Evolutionary conservation across 2,329 filamentous ascomycete genomes (phyloP).

Genomic region (Truncatella angustata): DNA sequence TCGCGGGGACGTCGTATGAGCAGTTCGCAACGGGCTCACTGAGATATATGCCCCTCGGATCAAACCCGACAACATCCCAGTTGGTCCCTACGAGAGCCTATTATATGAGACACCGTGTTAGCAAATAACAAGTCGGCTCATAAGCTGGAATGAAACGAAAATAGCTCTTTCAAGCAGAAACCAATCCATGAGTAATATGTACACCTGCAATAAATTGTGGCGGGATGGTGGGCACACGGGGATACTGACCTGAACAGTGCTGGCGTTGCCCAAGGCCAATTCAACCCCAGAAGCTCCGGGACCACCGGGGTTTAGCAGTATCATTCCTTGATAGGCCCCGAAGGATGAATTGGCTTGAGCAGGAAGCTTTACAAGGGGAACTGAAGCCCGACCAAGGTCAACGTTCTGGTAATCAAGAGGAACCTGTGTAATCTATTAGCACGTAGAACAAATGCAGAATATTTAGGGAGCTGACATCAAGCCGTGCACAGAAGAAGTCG

Average conservation of each 20-base stretch:
- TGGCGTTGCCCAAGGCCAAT: slow-evolving; percentile 1
- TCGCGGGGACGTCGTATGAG: not conserved
- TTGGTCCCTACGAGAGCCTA: slow-evolving; percentile 8
- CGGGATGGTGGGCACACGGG: not conserved
- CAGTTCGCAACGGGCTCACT: slow-evolving; percentile 11
- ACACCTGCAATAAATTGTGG: not conserved
- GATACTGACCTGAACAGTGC: slow-evolving; percentile 8
- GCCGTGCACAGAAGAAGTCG: slow-evolving; percentile 20
- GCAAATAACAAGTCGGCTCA: no score
- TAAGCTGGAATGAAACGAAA: no score
- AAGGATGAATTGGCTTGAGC: slow-evolving; percentile 8
- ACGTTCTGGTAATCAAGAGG: slow-evolving; percentile 15
- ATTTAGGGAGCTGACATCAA: slow-evolving; percentile 15
- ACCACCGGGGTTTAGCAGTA: slow-evolving; percentile 11
- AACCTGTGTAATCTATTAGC: slow-evolving; percentile 8
- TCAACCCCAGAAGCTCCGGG: slow-evolving; percentile 11
- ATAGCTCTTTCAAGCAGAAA: no score
- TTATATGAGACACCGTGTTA: no score
- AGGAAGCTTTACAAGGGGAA: slow-evolving; percentile 13
- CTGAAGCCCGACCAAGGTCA: slow-evolving; percentile 10
- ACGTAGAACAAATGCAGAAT: not conserved
- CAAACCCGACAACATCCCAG: slow-evolving; percentile 10
- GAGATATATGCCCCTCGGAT: slow-evolving; percentile 5
- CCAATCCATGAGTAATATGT: no score
- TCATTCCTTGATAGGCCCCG: slow-evolving; percentile 13